These are phyloP conservation scores for Pulveroboletus sp. DNA, from an alignment of 1,284 basidiomycete genomes.

Conservation along the genomic window DNA sequence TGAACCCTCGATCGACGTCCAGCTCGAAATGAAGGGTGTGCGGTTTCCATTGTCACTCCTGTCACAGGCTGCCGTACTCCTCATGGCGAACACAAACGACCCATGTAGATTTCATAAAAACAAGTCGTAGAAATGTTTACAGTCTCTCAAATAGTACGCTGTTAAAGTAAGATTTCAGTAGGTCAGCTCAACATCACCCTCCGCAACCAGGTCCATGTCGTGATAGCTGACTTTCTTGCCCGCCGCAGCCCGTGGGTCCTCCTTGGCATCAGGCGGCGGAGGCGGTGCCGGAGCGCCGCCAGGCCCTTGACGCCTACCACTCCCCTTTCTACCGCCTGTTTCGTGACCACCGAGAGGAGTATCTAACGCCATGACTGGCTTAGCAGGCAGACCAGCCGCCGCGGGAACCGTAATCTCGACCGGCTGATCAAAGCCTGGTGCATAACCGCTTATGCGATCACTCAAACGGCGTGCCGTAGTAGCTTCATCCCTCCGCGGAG, in stretches of 20 bases:
- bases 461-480: conserved; percentile 62
- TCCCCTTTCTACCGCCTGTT: conserved; percentile 43
- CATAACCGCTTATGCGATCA: conserved; percentile 76
- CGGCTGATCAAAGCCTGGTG: conserved; percentile 50
- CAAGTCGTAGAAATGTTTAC: conserved; percentile 19
- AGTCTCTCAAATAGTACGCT: conserved; percentile 28
- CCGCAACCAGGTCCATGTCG: conserved; percentile 85
- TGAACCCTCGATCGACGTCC: conserved; percentile 37
- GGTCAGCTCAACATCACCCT: conserved; percentile 80
- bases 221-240: conserved; percentile 83
- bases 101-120: conserved; percentile 33
- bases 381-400: conserved; percentile 73
- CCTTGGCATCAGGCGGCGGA: conserved; percentile 81
- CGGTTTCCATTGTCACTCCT: conserved; percentile 28
- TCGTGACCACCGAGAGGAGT: conserved; percentile 45
- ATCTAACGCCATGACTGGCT: conserved; percentile 66
- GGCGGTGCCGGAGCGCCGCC: conserved; percentile 58
- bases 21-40: conserved; percentile 32
- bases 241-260: conserved; percentile 81
- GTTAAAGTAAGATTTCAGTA: conserved; percentile 51
- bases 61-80: conserved; percentile 34
- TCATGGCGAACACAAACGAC: conserved; percentile 30
- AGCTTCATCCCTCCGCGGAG: conserved; percentile 56
- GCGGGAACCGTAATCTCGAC: conserved; percentile 53
- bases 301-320: conserved; percentile 39